Evolutionary conservation across 768 basidiomycete species (phyloP).

Genomic region (Leccinum broughii): DNA sequence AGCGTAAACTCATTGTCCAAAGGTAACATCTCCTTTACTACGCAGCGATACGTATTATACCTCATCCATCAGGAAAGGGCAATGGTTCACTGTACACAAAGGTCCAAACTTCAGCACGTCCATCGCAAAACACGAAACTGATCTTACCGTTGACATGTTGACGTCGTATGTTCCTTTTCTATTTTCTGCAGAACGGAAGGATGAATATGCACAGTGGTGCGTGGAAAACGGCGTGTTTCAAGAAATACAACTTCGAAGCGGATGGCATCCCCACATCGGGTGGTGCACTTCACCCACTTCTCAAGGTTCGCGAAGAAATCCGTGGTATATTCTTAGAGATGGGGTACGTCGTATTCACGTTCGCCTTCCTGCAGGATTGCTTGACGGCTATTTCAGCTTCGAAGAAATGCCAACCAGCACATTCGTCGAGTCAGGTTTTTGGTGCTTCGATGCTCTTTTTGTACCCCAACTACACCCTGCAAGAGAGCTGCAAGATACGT

Average conservation of each 20-base stretch:
- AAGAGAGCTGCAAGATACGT: slow-evolving; percentile 96
- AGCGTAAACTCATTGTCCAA: slow-evolving; percentile 85
- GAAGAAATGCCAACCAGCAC: slow-evolving; percentile 97
- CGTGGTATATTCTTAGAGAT: slow-evolving; percentile 98
- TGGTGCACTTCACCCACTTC: slow-evolving; percentile 91
- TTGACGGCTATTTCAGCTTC: slow-evolving; percentile 56
- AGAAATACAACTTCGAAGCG: slow-evolving; percentile 99
- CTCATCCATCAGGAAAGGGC: slow-evolving; percentile 69
- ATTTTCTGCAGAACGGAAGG: background rate
- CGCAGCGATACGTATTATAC: slow-evolving; percentile 6
- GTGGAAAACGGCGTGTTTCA: slow-evolving; percentile 93
- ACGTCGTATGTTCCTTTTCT: slow-evolving; percentile 59
- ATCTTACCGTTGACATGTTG: slow-evolving; percentile 94
- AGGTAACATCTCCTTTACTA: slow-evolving; percentile 47
- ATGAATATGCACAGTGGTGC: slow-evolving; percentile 59
- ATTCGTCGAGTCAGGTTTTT: slow-evolving; percentile 98
- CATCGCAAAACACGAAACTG: slow-evolving; percentile 91
- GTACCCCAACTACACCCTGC: slow-evolving; percentile 99
- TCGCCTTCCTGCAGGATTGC: background rate
- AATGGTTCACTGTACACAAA: slow-evolving; percentile 91
- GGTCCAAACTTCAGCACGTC: slow-evolving; percentile 88
- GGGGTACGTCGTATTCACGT: slow-evolving; percentile 62
- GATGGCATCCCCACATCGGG: slow-evolving; percentile 88
- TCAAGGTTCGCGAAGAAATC: slow-evolving; percentile 98
- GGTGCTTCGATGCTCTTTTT: slow-evolving; percentile 98